phyloP scores from a whole-genome alignment of 2,329 filamentous ascomycete species.

The Botrytis elliptica region DNA sequence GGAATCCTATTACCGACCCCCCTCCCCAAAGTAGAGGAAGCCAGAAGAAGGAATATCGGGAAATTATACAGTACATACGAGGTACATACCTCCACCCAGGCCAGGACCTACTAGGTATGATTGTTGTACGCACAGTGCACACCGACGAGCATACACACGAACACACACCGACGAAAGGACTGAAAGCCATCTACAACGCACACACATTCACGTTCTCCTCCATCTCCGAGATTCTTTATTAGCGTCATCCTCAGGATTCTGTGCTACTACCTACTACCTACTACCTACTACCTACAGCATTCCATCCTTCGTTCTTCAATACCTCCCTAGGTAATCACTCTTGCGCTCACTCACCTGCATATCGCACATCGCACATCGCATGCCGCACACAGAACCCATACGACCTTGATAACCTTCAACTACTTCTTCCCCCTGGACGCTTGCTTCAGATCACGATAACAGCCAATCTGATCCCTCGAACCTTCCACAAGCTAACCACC shows the following conservation, averaged over 20 bases:
- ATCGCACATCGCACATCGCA: not conserved
- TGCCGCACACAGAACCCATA: not conserved
- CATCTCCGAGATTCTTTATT: slow-evolving; percentile 1
- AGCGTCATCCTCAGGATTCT: slow-evolving; percentile 8
- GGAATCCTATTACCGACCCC: not conserved
- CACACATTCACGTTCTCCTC: not conserved
- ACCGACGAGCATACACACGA: not conserved
- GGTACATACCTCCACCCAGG: not conserved
- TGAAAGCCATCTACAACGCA: not conserved
- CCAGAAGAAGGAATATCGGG: not conserved
- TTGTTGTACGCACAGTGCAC: not conserved
- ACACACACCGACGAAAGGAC: not conserved
- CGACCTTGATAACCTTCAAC: slow-evolving; percentile 5
- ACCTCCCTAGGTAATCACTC: not conserved
- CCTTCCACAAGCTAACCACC: not conserved
- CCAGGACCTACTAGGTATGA: no score
- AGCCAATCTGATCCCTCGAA: slow-evolving; percentile 11
- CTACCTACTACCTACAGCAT: slow-evolving; percentile 5
- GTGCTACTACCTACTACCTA: slow-evolving; percentile 14
- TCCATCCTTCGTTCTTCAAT: slow-evolving; percentile 8
- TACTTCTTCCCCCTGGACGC: not conserved
- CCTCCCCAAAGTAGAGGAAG: not conserved
- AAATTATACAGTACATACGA: not conserved
- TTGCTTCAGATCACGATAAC: slow-evolving; percentile 13
- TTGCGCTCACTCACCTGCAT: slow-evolving; percentile 8